Percentiles rank a stretch among this genome's conserved stretches.
phyloP scores from a whole-genome alignment of 495 filamentous ascomycete genomes.

The Ramalina intermedia region DNA sequence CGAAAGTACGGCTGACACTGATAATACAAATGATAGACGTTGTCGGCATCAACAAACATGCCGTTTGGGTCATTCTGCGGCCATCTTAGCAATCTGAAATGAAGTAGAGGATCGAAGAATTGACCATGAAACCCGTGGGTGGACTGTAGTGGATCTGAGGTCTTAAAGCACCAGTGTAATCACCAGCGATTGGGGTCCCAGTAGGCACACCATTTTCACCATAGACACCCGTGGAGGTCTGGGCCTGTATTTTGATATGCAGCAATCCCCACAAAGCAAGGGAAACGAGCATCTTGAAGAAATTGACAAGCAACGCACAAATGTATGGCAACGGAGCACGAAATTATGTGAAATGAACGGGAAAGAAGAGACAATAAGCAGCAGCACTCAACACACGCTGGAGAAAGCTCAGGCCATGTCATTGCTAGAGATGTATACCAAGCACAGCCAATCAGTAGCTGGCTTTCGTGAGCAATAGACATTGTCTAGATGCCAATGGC shows the following conservation, averaged over 20 bases:
- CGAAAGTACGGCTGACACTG: conserved; percentile 21
- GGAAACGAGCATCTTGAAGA: neutral
- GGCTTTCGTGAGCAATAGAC: no score
- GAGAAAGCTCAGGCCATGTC: neutral
- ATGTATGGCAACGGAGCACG: neutral
- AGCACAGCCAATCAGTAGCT: neutral
- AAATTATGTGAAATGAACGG: neutral
- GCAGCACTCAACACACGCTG: no score
- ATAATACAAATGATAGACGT: conserved; percentile 41
- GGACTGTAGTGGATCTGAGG: conserved; percentile 43
- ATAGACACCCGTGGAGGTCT: conserved; percentile 13
- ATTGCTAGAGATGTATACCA: neutral
- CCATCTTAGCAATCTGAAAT: neutral
- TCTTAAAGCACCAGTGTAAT: conserved; percentile 31
- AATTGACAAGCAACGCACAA: neutral
- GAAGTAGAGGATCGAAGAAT: neutral
- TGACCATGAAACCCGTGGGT: conserved; percentile 32
- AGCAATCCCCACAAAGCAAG: neutral
- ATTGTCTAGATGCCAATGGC: no score
- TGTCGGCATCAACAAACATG: conserved; percentile 32
- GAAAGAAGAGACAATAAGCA: neutral
- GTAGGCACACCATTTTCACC: conserved; percentile 23
- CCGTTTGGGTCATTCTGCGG: conserved; percentile 42
- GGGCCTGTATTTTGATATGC: conserved; percentile 1
- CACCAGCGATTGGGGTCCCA: conserved; percentile 21